Base-by-base conservation (phyloP, 108 stramenopile genomes). In the Stephanodiscus minutulus region DNA sequence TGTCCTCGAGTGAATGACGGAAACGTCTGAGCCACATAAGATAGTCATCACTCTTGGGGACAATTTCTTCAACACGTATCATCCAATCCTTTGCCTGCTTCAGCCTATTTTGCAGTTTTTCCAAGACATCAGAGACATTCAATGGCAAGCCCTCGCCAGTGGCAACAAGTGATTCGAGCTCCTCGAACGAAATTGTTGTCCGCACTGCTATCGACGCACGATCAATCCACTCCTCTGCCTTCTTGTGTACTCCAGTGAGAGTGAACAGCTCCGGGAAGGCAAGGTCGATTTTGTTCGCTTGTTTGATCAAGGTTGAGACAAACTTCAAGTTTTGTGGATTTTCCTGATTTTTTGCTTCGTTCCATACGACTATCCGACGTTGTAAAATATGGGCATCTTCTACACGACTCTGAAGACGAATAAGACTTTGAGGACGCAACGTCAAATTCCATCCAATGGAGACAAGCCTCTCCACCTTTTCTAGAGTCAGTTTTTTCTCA, bases 201-300 rank as follows among this genome's bases (percentile, higher is more conserved):
- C 91, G 80, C 53, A 90, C 85, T 44, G 91, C 91, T 73, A 92
- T 82, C 61, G 85, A 87, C 52, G 88, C 87, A 47, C 88, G 74
- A 12, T 92, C 91, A 36, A 89, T 76, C 91, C 91, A 92, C 35
- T 73, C 74, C 53, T 89, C 86, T 21, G 72, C 73, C 47, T 74
- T 73, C 49, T 80, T 72, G 53, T 86, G 74, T 18, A 87, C 75
- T 17, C 82, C 75, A 5, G 85, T 64, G 11, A 89, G 72, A 37
- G 73, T 77, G 6, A 59, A 44, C 13, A 82, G 61, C 57, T 78
- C 86, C 12, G 85, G 82, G 62, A 85, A 92, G 24, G 57, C 44
- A 1, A 89, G 73, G 48, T 87, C 86, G 22, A 89, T 44, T 48
- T 85, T 82, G 18, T 86, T 82, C 12, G 84, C 79, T 57, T 92